Conservation (phyloP, 108 stramenopile genomes). For the Nitzschia sp. region DNA sequence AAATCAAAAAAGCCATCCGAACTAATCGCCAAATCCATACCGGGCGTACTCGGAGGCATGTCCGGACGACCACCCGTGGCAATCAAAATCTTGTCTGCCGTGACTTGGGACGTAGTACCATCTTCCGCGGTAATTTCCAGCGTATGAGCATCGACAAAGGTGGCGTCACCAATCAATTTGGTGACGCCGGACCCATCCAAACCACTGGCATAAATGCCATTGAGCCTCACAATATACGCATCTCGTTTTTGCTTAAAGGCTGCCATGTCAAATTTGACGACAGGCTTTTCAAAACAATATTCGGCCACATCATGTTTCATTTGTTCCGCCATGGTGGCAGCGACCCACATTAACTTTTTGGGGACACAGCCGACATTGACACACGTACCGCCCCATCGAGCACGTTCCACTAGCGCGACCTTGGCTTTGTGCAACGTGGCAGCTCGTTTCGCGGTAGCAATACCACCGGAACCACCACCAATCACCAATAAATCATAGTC, state of each 20-base stretch:
- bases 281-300: constrained; percentile 41
- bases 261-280: constrained; percentile 72
- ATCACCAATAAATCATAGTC: constrained; percentile 85
- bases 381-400: constrained; percentile 88
- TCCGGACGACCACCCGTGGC: constrained; percentile 89
- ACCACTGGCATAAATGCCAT: constrained; percentile 82
- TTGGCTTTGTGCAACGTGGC: constrained; percentile 78
- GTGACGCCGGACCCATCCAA: constrained; percentile 60
- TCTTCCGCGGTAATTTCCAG: constrained; percentile 39
- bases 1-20: constrained; percentile 95
- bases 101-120: constrained; percentile 28
- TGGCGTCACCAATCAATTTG: constrained; percentile 58
- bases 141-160: constrained; percentile 58
- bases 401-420: constrained; percentile 82
- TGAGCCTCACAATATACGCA: constrained; percentile 81
- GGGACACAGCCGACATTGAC: constrained; percentile 99
- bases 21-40: constrained; percentile 76
- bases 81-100: constrained; percentile 81
- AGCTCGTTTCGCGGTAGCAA: constrained; percentile 78
- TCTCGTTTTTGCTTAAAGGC: constrained; percentile 82
- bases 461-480: constrained; percentile 85
- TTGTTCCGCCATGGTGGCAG: constrained; percentile 68
- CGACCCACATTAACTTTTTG: constrained; percentile 95
- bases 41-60: constrained; percentile 67
- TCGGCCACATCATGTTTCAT: constrained; percentile 62